A percentile compares a stretch with the other conserved stretches of the same genome.
Conservation (phyloP, 306 rosid species). For the Cucurbita argyrosperma region DNA sequence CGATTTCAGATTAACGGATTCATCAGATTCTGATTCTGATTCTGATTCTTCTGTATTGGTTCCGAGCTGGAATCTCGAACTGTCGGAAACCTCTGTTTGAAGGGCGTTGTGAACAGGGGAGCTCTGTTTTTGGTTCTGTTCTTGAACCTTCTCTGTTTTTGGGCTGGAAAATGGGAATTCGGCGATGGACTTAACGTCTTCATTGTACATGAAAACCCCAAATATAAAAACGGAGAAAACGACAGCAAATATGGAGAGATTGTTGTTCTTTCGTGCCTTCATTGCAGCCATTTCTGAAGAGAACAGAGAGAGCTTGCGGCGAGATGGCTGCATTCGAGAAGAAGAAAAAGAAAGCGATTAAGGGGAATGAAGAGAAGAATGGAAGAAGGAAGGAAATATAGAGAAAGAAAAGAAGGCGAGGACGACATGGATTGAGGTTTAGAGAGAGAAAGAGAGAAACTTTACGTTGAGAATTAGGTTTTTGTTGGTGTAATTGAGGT, state of each 20-base stretch:
- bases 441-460: slow-evolving; percentile 2
- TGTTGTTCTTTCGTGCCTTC: slow-evolving; percentile 56
- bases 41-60: slow-evolving; percentile 17
- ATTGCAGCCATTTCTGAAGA: slow-evolving; percentile 32
- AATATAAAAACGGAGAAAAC: slow-evolving; percentile 49
- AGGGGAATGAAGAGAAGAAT: slow-evolving; percentile 3
- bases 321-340: slow-evolving; percentile 35
- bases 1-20: slow-evolving; percentile 19
- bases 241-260: slow-evolving; percentile 40
- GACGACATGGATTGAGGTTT: slow-evolving; percentile 8
- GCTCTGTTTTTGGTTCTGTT: slow-evolving; percentile 10
- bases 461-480: slow-evolving; percentile 14
- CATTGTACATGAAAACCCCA: slow-evolving; percentile 75
- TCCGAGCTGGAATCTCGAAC: slow-evolving; percentile 28
- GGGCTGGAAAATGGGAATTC: slow-evolving; percentile 48
- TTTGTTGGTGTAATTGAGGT: slow-evolving; percentile 36
- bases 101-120: neutral
- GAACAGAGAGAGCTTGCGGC: slow-evolving; percentile 33
- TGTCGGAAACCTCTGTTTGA: slow-evolving; percentile 13
- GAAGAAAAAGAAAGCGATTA: neutral
- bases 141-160: slow-evolving; percentile 38
- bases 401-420: slow-evolving; percentile 13
- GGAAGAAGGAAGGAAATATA: slow-evolving; percentile 20
- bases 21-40: slow-evolving; percentile 8
- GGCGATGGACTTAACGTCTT: slow-evolving; percentile 60